Base-by-base conservation (phyloP, 78 protist genomes). In the Mantamonas sphyraenae region DNA sequence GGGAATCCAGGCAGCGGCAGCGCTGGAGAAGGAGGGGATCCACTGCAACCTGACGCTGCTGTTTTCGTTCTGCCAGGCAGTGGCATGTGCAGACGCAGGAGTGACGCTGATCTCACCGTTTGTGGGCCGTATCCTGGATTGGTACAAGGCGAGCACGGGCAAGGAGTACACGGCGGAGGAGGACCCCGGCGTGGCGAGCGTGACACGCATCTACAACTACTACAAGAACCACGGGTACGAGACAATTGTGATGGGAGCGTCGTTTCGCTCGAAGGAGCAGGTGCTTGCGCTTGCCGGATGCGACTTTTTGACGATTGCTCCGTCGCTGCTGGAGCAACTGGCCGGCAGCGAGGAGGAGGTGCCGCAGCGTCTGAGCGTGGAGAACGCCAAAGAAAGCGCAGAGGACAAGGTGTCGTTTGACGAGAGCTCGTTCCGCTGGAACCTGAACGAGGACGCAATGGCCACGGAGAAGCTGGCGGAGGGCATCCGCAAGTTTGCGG, bases 171-270 rank as follows among this genome's bases (percentile, higher is more conserved):
- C 79, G 26, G 71, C 77, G 42, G 43, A 47, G 20, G 75, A 77
- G 37, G 98, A 94, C 58, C 98, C 98, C 40, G 98, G 98, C 28
- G 97, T 93, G 0, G 5, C 80, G 56, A 64, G 84, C 19, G 98
- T 92, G 26, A 40, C 68, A 34, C 20, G 22, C 34, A 92, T 94
- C 77, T 94, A 63, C 83, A 61, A 71, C 68, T 92, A 88, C 90
- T 90, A 82, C 93, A 95, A 92, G 86, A 79, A 78, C 70, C 72
- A 77, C 76, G 94, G 90, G 38, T 82, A 85, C 89, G 66, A 74
- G 74, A 95, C 98, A 19, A 74, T 71, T 2, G 95, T 92, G 64
- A 95, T 92, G 98, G 98, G 97, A 33, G 98, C 98, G 4, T 74
- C 87, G 22, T 95, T 95, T 88, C 72, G 98, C 40, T 83, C 76